These are phyloP conservation scores for Mycena citricolor DNA, from an alignment of 1,284 basidiomycete genomes.

Conservation along the genomic window DNA sequence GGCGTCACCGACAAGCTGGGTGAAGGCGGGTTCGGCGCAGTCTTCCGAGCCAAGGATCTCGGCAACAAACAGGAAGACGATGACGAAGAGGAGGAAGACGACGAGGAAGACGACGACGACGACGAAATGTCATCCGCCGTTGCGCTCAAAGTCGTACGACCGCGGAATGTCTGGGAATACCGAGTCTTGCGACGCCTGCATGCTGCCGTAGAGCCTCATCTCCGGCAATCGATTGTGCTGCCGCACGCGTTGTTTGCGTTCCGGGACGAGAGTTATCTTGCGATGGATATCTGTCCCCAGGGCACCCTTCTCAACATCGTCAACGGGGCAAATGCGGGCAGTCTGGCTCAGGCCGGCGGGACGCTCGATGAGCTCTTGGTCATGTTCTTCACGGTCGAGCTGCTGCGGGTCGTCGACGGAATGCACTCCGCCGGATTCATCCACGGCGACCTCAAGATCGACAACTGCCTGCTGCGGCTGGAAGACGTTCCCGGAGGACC, in stretches of 20 bases:
- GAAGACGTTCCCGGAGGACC: slow-evolving; percentile 76
- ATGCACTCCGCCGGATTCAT: slow-evolving; percentile 85
- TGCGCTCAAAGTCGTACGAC: slow-evolving; percentile 92
- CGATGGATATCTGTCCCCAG: slow-evolving; percentile 88
- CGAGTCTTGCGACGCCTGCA: slow-evolving; percentile 83
- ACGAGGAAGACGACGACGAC: slow-evolving; percentile 60
- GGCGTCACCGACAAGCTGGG: slow-evolving; percentile 86
- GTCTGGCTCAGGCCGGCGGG: slow-evolving; percentile 73
- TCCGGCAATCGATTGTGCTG: slow-evolving; percentile 67
- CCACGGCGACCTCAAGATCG: slow-evolving; percentile 98
- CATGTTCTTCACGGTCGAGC: slow-evolving; percentile 93
- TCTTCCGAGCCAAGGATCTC: slow-evolving; percentile 80
- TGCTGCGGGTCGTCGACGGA: slow-evolving; percentile 80
- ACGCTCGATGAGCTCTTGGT: slow-evolving; percentile 93
- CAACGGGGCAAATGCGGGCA: slow-evolving; percentile 75
- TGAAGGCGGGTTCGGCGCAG: slow-evolving; percentile 95
- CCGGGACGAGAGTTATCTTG: slow-evolving; percentile 87
- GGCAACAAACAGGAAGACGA: slow-evolving; percentile 37
- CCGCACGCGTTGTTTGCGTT: slow-evolving; percentile 81
- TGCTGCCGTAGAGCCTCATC: slow-evolving; percentile 52
- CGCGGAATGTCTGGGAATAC: slow-evolving; percentile 92
- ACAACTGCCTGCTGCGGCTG: slow-evolving; percentile 93
- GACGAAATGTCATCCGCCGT: slow-evolving; percentile 61
- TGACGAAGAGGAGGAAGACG: slow-evolving; percentile 57
- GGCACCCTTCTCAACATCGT: slow-evolving; percentile 93